Percentiles rank a stretch among this genome's conserved stretches.
Evolutionary conservation across 2,329 filamentous ascomycete genomes (phyloP).

Genomic region (Talaromyces sp.): DNA sequence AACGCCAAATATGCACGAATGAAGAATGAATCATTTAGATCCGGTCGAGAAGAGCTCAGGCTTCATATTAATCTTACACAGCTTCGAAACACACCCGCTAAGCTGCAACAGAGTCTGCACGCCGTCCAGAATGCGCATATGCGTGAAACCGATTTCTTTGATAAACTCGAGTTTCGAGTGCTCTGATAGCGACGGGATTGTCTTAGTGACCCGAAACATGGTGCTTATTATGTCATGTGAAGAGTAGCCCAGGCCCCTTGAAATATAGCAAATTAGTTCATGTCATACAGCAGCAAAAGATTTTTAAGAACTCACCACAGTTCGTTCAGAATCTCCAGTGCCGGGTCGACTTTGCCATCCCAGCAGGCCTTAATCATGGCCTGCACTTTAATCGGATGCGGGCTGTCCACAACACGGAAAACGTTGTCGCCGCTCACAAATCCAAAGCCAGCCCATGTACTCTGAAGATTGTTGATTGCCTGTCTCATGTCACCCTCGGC

Average conservation of each 20-base stretch:
- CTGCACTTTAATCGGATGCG: constrained; percentile 96
- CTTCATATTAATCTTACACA: constrained; percentile 97
- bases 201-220: constrained; percentile 98
- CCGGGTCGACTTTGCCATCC: constrained; percentile 83
- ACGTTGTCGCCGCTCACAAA: constrained; percentile 98
- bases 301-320: constrained; percentile 58
- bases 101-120: constrained; percentile 92
- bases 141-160: constrained; percentile 96
- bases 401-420: constrained; percentile 94
- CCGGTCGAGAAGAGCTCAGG: constrained; percentile 64
- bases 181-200: constrained; percentile 84
- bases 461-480: constrained; percentile 97
- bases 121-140: constrained; percentile 98
- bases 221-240: constrained; percentile 98
- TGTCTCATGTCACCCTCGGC: constrained; percentile 98
- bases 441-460: constrained; percentile 85
- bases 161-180: constrained; percentile 96
- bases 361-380: constrained; percentile 97
- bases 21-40: neutral
- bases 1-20: neutral
- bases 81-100: constrained; percentile 81
- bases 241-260: constrained; percentile 80
- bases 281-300: neutral
- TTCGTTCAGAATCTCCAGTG: constrained; percentile 79
- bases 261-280: constrained; percentile 1